Evolutionary conservation across 2,329 filamentous ascomycete species (phyloP).

Genomic region (Colletotrichum musicola): DNA sequence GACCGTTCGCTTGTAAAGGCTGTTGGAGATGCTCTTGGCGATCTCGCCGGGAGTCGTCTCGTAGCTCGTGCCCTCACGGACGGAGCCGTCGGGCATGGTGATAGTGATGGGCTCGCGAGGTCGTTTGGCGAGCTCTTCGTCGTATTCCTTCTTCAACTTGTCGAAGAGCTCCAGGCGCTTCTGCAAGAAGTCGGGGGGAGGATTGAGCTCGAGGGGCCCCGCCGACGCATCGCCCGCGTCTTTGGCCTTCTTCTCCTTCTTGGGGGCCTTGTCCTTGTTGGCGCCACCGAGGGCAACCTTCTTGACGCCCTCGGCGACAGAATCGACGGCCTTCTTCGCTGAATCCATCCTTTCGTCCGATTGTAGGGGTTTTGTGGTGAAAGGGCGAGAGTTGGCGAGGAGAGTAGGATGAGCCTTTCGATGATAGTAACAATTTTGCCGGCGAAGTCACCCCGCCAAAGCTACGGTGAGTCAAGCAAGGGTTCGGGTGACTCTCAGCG

Average conservation of each 20-base stretch:
- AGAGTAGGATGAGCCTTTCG: background rate
- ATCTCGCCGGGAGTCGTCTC: conserved; percentile 89
- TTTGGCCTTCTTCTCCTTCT: conserved; percentile 64
- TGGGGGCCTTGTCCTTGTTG: conserved; percentile 58
- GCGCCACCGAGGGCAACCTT: conserved; percentile 67
- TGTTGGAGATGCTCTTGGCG: conserved; percentile 85
- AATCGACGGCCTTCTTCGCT: conserved; percentile 60
- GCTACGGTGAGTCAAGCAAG: conserved; percentile 38
- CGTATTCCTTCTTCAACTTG: conserved; percentile 85
- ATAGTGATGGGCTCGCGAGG: conserved; percentile 81
- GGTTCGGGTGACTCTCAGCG: conserved; percentile 27
- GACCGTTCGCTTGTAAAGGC: conserved; percentile 85
- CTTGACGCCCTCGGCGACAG: conserved; percentile 70
- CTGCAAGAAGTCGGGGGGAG: conserved; percentile 81
- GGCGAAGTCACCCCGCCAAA: conserved; percentile 38
- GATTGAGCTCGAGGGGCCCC: conserved; percentile 62
- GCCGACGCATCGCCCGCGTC: conserved; percentile 50
- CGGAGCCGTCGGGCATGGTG: conserved; percentile 78
- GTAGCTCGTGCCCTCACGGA: conserved; percentile 84
- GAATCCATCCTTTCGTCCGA: conserved; percentile 56
- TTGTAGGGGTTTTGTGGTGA: conserved; percentile 21
- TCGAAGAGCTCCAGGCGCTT: conserved; percentile 90
- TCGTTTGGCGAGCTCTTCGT: conserved; percentile 79
- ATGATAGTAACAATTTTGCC: conserved; percentile 19
- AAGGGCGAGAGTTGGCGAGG: background rate